These are phyloP conservation scores for Lanmaoa rubissima DNA, from an alignment of 768 basidiomycete species.

Conservation along the genomic window DNA sequence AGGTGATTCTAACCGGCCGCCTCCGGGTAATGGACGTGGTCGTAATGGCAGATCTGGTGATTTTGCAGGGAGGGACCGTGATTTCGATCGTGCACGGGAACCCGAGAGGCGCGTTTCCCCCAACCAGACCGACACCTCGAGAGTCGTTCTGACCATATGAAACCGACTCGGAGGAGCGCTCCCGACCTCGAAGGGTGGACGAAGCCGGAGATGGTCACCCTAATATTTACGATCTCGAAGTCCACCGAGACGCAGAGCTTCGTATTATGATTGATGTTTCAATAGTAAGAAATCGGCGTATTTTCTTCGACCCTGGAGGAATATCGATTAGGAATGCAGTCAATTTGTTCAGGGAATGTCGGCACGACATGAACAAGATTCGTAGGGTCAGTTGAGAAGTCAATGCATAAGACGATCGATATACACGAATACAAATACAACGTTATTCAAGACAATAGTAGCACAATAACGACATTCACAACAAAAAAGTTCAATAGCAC, in stretches of 20 bases:
- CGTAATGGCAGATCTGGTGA: constrained; percentile 39
- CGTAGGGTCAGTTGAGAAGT: too few relatives aligned
- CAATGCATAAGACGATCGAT: not conserved
- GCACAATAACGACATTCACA: not conserved
- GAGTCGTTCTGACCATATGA: too few relatives aligned
- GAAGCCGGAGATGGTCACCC: constrained; percentile 38
- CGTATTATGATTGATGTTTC: constrained; percentile 31
- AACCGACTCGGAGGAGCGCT: too few relatives aligned
- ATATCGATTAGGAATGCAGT: not conserved
- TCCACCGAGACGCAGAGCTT: constrained; percentile 37
- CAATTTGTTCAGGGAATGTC: constrained; percentile 7
- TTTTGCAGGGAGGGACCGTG: constrained; percentile 36
- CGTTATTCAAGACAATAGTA: not conserved
- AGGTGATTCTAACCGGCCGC: constrained; percentile 57
- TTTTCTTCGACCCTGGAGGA: not conserved
- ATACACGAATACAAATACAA: not conserved
- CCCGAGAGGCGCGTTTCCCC: constrained; percentile 40
- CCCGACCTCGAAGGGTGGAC: constrained; percentile 39
- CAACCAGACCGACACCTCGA: too few relatives aligned
- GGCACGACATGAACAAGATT: too few relatives aligned
- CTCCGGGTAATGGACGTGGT: constrained; percentile 41
- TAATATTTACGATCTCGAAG: constrained; percentile 42
- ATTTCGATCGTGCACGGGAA: constrained; percentile 38
- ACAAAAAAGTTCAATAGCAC: not conserved
- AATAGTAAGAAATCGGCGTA: constrained; percentile 5